Evolutionary conservation across 2,329 filamentous ascomycete genomes (phyloP).

Genomic region (Geosmithia putterillii): DNA sequence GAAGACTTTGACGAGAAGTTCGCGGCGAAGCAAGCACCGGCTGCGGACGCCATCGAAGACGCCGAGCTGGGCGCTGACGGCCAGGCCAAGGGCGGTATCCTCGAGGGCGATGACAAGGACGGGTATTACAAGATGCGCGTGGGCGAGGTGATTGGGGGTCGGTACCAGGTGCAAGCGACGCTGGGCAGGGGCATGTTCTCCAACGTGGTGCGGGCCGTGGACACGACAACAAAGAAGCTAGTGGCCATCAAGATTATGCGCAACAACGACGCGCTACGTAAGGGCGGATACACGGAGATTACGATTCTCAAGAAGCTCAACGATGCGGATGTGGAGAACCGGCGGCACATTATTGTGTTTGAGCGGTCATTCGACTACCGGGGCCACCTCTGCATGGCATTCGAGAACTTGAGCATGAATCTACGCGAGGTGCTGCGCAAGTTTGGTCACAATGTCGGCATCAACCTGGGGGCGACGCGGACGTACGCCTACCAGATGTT

Average conservation of each 20-base stretch:
- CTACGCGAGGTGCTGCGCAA: slow-evolving; percentile 89
- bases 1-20: slow-evolving; percentile 64
- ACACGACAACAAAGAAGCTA: slow-evolving; percentile 59
- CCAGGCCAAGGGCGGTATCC: slow-evolving; percentile 59
- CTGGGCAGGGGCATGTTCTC: slow-evolving; percentile 95
- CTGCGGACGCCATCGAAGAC: slow-evolving; percentile 19
- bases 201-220: slow-evolving; percentile 79
- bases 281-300: slow-evolving; percentile 89
- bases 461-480: slow-evolving; percentile 78
- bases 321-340: slow-evolving; percentile 73
- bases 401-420: slow-evolving; percentile 90
- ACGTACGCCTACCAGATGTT: slow-evolving; percentile 93
- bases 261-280: slow-evolving; percentile 85
- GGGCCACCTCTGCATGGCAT: slow-evolving; percentile 89
- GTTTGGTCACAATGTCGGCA: slow-evolving; percentile 86
- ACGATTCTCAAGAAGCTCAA: slow-evolving; percentile 82
- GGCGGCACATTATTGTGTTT: slow-evolving; percentile 83
- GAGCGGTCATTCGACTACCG: slow-evolving; percentile 87
- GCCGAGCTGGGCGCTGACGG: slow-evolving; percentile 33
- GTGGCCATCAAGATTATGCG: slow-evolving; percentile 98
- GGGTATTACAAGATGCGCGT: slow-evolving; percentile 94
- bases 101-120: slow-evolving; percentile 89
- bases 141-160: slow-evolving; percentile 77
- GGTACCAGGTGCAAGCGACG: slow-evolving; percentile 79
- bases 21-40: slow-evolving; percentile 32